Percentiles rank a stretch among this genome's conserved stretches.
phyloP scores from a whole-genome alignment of 768 basidiomycete species.

The Hirschioporus abietinus region DNA sequence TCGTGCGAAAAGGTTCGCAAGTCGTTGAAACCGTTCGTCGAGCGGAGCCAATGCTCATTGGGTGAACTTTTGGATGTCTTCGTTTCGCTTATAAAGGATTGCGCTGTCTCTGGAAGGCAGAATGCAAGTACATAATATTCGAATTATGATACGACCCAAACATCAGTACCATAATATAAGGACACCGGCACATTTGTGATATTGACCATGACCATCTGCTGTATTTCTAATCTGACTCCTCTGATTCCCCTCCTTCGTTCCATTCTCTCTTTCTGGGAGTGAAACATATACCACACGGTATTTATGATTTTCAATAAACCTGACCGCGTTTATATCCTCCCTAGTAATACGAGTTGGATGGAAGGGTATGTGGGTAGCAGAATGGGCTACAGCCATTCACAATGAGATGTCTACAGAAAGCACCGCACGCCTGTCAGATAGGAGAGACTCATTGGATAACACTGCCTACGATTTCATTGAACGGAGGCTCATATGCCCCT shows the following conservation, averaged over 20 bases:
- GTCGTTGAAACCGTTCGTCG: slow-evolving; percentile 81
- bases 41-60: slow-evolving; percentile 30
- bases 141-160: not conserved
- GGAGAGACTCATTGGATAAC: not conserved
- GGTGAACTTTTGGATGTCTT: slow-evolving; percentile 5
- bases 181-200: not conserved
- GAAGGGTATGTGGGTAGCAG: too few relatives aligned
- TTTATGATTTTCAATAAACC: too few relatives aligned
- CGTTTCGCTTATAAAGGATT: not conserved
- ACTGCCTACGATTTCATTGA: not conserved
- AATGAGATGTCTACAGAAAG: not conserved
- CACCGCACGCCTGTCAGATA: not conserved
- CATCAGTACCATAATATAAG: not conserved
- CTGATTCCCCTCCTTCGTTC: too few relatives aligned
- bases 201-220: not conserved
- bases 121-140: not conserved
- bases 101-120: not conserved
- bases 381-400: not conserved
- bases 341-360: too few relatives aligned
- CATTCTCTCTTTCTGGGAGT: too few relatives aligned
- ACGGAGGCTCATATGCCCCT: not conserved
- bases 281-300: too few relatives aligned
- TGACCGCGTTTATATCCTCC: not conserved
- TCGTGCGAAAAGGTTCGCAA: slow-evolving; percentile 71
- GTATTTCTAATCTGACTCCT: not conserved